phyloP scores from a whole-genome alignment of 352 stramenopile genomes.

The Phytopythium oedochilum region DNA sequence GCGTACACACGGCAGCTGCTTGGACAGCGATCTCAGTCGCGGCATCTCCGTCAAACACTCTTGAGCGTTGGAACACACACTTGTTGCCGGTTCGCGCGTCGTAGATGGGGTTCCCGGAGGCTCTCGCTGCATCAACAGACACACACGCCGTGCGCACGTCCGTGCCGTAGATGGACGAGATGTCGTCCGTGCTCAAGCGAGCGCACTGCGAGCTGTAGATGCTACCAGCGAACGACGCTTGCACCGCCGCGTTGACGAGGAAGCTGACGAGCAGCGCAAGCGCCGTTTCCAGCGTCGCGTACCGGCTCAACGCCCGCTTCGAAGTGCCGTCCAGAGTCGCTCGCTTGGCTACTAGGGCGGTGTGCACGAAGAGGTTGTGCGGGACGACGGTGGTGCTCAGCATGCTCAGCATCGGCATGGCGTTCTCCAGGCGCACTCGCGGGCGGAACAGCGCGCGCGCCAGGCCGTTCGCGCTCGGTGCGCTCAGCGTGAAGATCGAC shows the following conservation, averaged over 20 bases:
- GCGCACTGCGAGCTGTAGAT: slow-evolving; percentile 79
- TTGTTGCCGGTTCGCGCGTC: slow-evolving; percentile 45
- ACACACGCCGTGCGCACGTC: slow-evolving; percentile 69
- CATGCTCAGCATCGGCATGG: slow-evolving; percentile 67
- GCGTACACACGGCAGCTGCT: slow-evolving; percentile 16
- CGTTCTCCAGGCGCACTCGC: slow-evolving; percentile 52
- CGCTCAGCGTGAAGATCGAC: slow-evolving; percentile 74
- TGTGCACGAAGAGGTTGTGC: slow-evolving; percentile 95
- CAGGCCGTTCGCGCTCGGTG: slow-evolving; percentile 57
- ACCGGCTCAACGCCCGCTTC: slow-evolving; percentile 47
- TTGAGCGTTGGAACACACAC: slow-evolving; percentile 29
- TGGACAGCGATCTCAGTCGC: slow-evolving; percentile 2
- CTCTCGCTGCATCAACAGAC: slow-evolving; percentile 36
- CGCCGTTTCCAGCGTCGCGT: slow-evolving; percentile 82
- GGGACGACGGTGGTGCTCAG: slow-evolving; percentile 93
- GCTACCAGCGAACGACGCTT: slow-evolving; percentile 86
- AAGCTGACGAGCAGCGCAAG: slow-evolving; percentile 86
- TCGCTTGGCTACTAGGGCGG: slow-evolving; percentile 72
- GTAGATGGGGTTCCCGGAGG: slow-evolving; percentile 54
- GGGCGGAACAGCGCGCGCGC: slow-evolving; percentile 65
- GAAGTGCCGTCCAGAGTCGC: neutral
- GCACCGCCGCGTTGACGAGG: slow-evolving; percentile 89
- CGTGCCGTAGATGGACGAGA: slow-evolving; percentile 43
- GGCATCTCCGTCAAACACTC: slow-evolving; percentile 8
- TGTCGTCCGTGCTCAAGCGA: slow-evolving; percentile 33